Percentiles rank a stretch among this genome's conserved stretches.
Evolutionary conservation across 352 stramenopile genomes (phyloP).

Genomic region (Blastocystis sp.): DNA sequence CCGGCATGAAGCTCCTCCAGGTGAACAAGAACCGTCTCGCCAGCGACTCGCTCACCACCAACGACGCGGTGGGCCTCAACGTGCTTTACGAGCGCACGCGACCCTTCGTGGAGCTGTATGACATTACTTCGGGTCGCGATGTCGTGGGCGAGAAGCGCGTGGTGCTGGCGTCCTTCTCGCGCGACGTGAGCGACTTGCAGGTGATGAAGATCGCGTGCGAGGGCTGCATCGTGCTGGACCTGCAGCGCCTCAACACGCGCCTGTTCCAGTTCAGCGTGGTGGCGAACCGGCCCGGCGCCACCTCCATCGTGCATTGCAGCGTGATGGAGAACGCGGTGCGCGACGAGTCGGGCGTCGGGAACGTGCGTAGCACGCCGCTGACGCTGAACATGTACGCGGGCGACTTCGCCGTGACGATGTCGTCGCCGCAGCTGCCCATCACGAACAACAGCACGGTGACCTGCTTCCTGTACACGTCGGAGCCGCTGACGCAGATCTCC

Average conservation of each 20-base stretch:
- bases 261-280: conserved; percentile 11
- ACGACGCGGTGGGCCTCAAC: neutral
- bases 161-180: neutral
- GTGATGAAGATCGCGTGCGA: conserved; percentile 13
- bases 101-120: conserved; percentile 18
- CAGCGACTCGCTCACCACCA: neutral
- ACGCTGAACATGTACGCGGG: neutral
- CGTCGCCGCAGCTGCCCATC: neutral
- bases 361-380: conserved; percentile 35
- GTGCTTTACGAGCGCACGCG: conserved; percentile 26
- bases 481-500: conserved; percentile 11
- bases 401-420: neutral
- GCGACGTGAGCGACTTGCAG: neutral
- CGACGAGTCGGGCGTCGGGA: neutral
- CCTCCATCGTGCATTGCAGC: neutral
- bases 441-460: conserved; percentile 18
- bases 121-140: neutral
- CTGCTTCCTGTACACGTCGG: neutral
- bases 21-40: neutral
- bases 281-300: neutral
- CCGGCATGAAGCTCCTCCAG: neutral
- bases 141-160: neutral
- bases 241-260: neutral
- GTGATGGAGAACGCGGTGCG: neutral
- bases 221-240: conserved; percentile 28